A percentile compares a stretch with the other conserved stretches of the same genome.
Conservation (phyloP, 2,329 filamentous ascomycete species). For the Cordyceps cicadae region DNA sequence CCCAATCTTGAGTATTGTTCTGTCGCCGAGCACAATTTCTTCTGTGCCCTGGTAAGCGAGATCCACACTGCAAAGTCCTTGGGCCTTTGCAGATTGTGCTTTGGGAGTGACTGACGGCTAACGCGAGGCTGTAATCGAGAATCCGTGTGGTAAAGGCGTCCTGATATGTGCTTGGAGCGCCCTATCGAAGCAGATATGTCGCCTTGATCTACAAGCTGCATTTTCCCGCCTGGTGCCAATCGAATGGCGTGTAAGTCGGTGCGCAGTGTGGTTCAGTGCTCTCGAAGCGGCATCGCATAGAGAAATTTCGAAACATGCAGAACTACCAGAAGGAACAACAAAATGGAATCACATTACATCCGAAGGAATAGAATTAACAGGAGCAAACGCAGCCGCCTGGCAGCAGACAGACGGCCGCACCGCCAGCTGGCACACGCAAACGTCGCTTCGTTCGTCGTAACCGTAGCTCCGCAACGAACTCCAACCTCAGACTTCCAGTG, state of each 20-base stretch:
- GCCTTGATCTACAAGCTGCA: constrained; percentile 1
- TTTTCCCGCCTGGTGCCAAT: not conserved
- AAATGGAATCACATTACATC: not conserved
- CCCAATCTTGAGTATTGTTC: constrained; percentile 10
- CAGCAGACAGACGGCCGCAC: not conserved
- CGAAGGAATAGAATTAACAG: not conserved
- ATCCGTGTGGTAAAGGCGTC: constrained; percentile 5
- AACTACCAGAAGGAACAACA: not conserved
- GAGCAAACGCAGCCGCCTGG: not conserved
- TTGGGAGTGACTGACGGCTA: not conserved
- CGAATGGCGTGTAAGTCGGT: not conserved
- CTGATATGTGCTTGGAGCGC: not conserved
- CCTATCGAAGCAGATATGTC: not conserved
- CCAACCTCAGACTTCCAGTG: not conserved
- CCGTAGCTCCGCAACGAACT: not conserved
- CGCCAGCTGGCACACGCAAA: not conserved
- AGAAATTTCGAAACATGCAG: not conserved
- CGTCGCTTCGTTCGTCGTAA: not conserved
- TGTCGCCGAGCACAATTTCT: constrained; percentile 8
- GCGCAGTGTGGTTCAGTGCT: not conserved
- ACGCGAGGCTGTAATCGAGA: not conserved
- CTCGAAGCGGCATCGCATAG: not conserved
- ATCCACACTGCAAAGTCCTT: constrained; percentile 2
- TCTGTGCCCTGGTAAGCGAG: constrained; percentile 11
- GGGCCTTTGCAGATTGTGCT: not conserved